A percentile compares a stretch with the other conserved stretches of the same genome.
phyloP scores from a whole-genome alignment of 257 asterid species.

The Solanum commersonii region DNA sequence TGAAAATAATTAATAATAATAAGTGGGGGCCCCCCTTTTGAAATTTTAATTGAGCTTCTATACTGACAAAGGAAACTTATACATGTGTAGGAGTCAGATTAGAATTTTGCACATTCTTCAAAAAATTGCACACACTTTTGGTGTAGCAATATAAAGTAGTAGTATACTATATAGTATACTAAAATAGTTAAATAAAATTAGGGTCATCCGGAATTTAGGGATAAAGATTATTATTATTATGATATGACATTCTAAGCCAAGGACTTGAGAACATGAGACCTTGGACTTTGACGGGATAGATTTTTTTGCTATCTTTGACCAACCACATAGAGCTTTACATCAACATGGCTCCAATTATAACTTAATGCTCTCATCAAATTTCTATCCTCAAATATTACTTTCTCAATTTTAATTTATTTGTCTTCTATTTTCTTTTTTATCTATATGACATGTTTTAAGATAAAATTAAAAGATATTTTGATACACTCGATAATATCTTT shows the following conservation, averaged over 20 bases:
- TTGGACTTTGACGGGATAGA: slow-evolving; percentile 30
- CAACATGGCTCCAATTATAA: not conserved
- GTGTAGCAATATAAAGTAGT: not conserved
- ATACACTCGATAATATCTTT: too few relatives aligned
- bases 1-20: not conserved
- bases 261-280: slow-evolving; percentile 9
- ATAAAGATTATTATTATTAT: slow-evolving; percentile 20
- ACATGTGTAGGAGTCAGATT: slow-evolving; percentile 27
- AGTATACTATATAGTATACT: not conserved
- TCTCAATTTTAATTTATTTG: too few relatives aligned
- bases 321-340: not conserved
- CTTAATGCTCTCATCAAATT: too few relatives aligned
- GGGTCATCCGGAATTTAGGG: slow-evolving; percentile 71
- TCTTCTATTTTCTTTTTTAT: too few relatives aligned
- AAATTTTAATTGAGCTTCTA: not conserved
- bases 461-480: too few relatives aligned
- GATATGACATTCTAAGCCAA: slow-evolving; percentile 22
- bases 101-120: slow-evolving; percentile 65
- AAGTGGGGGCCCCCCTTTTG: not conserved
- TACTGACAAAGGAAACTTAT: slow-evolving; percentile 25
- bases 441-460: too few relatives aligned
- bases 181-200: slow-evolving; percentile 11
- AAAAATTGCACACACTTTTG: slow-evolving; percentile 42
- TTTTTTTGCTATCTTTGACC: slow-evolving; percentile 11
- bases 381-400: too few relatives aligned